Evolutionary conservation across 2,329 filamentous ascomycete species (phyloP), one percentile per base, ranked within the genome.

Genomic region (Thielaviopsis euricoi): DNA sequence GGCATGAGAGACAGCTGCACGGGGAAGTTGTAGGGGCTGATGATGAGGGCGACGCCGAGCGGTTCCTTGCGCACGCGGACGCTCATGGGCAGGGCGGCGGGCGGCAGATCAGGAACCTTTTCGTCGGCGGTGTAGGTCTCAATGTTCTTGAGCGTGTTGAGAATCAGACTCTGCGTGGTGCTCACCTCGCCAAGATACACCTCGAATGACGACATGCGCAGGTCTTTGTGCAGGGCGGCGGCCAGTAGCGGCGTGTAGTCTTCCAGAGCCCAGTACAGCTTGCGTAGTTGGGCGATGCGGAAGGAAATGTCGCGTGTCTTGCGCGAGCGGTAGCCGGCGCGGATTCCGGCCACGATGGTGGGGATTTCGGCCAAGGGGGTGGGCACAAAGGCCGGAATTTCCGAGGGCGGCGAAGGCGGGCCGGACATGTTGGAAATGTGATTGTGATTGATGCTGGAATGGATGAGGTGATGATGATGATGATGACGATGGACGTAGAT

Each of bases 11-110:
- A 82, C 50, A 97, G 77, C 71, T 90, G 84, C 68, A 95, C 75
- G 55, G 93, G 93, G 70, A 90, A 95, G 75, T 98, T 98, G 80
- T 88, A 97, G 50, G 93, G 83, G 59, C 89, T 89, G 66, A 97
- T 94, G 66, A 96, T 81, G 64, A 97, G 75, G 12, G 88, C 82
- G 48, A 82, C 75, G 40, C 93, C 93, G 59, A 96, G 71, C 1
- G 93, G 93, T 66, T 97, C 91, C 73, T 95, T 94, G 63, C 83
- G 78, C 68, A 94, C 83, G 66, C 79, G 84, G 43, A 89, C 86
- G 58, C 76, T 83, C 72, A 95, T 78, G 52, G 89, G 67, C 13
- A 83, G 75, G 21, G 59, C 56, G 26, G 13, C 22, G 15, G 56
- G 1, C 5, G 59, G 56, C 19, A 94, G 84, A 67, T 89, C 84